phyloP scores from a whole-genome alignment of 495 filamentous ascomycete species.

The Xylaria cubensis region DNA sequence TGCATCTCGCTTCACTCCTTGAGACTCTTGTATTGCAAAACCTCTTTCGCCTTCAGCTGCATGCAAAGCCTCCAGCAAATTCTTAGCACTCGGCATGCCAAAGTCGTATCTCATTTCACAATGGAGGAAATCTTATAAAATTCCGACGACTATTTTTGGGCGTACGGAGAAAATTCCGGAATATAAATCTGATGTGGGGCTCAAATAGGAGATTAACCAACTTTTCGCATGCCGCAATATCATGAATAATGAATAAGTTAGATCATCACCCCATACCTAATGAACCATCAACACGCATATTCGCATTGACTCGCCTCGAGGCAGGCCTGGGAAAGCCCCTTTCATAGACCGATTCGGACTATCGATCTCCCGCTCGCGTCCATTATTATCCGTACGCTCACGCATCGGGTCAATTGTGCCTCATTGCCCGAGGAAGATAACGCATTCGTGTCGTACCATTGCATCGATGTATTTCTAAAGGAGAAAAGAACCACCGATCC shows the following conservation, averaged over 20 bases:
- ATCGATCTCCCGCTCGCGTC: not conserved
- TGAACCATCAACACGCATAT: not conserved
- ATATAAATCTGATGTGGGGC: not conserved
- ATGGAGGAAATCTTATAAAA: not conserved
- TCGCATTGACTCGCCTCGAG: not conserved
- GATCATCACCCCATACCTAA: not conserved
- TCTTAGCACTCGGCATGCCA: not conserved
- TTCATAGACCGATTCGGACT: not conserved
- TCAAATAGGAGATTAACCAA: not conserved
- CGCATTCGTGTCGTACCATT: not conserved
- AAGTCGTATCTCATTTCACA: not conserved
- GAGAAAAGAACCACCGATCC: conserved; percentile 12
- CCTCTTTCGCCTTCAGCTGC: not conserved
- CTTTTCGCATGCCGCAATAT: not conserved
- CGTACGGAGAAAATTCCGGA: not conserved
- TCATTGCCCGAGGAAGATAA: not conserved
- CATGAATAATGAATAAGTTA: not conserved
- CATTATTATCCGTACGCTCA: not conserved
- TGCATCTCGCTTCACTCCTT: not conserved
- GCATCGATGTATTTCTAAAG: conserved; percentile 19
- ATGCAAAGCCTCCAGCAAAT: not conserved
- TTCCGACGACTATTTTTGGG: not conserved
- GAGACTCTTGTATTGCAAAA: not conserved
- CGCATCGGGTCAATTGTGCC: not conserved
- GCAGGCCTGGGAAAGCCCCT: not conserved